These are phyloP conservation scores for Lanmaoa pseudosensibilis DNA, from an alignment of 768 basidiomycete genomes.

Conservation along the genomic window DNA sequence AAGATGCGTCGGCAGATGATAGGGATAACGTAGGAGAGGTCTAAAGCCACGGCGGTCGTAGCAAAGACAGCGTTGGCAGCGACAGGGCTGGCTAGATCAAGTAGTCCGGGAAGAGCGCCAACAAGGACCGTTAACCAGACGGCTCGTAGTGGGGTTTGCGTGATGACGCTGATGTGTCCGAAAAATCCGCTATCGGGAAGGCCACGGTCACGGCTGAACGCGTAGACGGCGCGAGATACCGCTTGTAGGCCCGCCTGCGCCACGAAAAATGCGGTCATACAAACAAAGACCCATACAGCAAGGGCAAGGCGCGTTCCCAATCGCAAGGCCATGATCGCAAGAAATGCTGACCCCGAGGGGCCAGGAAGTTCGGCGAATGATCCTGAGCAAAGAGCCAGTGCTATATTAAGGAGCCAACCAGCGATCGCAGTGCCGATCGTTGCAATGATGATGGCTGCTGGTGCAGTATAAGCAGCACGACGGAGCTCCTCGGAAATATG, in stretches of 20 bases:
- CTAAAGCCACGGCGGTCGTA: constrained; percentile 52
- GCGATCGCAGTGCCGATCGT: constrained; percentile 47
- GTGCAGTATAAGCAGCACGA: constrained; percentile 50
- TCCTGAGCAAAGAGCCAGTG: constrained; percentile 58
- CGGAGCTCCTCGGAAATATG: constrained; percentile 46
- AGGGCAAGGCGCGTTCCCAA: constrained; percentile 52
- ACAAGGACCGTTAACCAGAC: constrained; percentile 52
- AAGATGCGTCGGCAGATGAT: constrained; percentile 52
- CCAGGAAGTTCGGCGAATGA: constrained; percentile 50
- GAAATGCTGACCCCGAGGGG: constrained; percentile 53
- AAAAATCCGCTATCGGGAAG: constrained; percentile 62
- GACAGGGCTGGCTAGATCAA: constrained; percentile 51
- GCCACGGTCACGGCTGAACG: constrained; percentile 54
- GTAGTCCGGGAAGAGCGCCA: constrained; percentile 44
- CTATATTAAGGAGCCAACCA: constrained; percentile 69
- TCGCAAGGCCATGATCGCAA: constrained; percentile 54
- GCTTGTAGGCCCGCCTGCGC: constrained; percentile 53
- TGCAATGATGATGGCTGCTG: constrained; percentile 45
- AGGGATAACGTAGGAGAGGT: constrained; percentile 59
- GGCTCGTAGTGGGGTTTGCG: constrained; percentile 56
- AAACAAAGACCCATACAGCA: constrained; percentile 57
- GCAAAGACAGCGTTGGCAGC: constrained; percentile 60
- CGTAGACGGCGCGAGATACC: constrained; percentile 57
- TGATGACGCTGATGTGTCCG: constrained; percentile 44
- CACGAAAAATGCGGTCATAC: constrained; percentile 63